Evolutionary conservation across 1,284 basidiomycete genomes (phyloP), one percentile per base, ranked within the genome.

Genomic region (Fomitopsis schrenkii): DNA sequence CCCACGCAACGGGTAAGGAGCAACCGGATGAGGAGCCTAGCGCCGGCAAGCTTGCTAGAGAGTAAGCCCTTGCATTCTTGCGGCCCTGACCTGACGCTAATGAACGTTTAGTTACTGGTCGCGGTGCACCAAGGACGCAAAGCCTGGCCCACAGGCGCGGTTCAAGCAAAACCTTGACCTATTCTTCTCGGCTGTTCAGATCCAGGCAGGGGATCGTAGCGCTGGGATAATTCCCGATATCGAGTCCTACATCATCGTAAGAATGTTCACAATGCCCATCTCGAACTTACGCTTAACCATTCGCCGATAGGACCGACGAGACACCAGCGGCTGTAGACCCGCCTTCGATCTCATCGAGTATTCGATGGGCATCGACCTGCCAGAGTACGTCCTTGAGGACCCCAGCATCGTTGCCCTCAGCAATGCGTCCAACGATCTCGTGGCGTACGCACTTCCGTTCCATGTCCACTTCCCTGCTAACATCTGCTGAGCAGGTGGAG

Each of bases 311-410:
- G 60, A 67, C 17, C 64, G 68, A 15, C 63, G 68, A n/a, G 68
- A 69, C 56, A 69, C 66, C 15, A 71, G 70, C 57, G 77, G 75
- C 7, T 77, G 75, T 67, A 74, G 74, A 63, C 76, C 76, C 8
- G 71, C 71, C 55, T 79, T 78, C 66, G 76, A 75, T 56, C 69
- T 80, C 41, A 73, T 79, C 38, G 76, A 78, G 62, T 79, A 78
- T 64, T 72, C 76, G 14, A 71, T 74, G 62, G 75, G 71, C 55
- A 69, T 79, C 55, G 74, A 78, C 57, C 68, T 79, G 22, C 77
- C 78, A 14, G 76, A 77, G 28, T 68, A 69, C 45, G 76, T 79
- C 45, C 68, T 74, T 48, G 69, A 75, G 28, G 72, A 79, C 64
- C 76, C 77, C 30, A 64, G 72, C 61, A 72, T 78, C 61, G 66